Evolutionary conservation across 441 rosid genomes (phyloP).

Genomic region (Erysimum cheiri): DNA sequence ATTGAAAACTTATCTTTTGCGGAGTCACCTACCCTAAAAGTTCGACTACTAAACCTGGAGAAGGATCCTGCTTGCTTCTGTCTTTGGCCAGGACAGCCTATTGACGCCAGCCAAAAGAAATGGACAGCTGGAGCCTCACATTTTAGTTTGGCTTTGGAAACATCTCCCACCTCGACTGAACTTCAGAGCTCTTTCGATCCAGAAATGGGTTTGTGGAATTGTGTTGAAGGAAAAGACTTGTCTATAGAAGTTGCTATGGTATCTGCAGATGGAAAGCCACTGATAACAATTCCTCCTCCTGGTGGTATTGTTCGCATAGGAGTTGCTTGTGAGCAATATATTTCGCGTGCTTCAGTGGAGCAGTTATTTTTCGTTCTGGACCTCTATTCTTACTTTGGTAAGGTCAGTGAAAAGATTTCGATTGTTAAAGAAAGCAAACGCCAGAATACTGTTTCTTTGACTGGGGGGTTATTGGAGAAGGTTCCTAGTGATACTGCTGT

Average conservation of each 20-base stretch:
- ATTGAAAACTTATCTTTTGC: constrained; percentile 77
- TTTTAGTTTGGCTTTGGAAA: constrained; percentile 79
- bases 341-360: constrained; percentile 93
- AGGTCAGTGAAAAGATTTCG: constrained; percentile 78
- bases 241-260: constrained; percentile 85
- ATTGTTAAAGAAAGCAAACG: constrained; percentile 69
- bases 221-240: constrained; percentile 80
- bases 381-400: constrained; percentile 81
- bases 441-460: constrained; percentile 46
- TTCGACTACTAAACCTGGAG: constrained; percentile 79
- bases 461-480: constrained; percentile 76
- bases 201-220: constrained; percentile 72
- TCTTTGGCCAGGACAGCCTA: constrained; percentile 89
- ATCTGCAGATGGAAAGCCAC: constrained; percentile 88
- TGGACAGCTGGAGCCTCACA: constrained; percentile 78
- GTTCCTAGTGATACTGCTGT: constrained; percentile 98
- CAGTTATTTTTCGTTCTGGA: constrained; percentile 94
- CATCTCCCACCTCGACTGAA: constrained; percentile 52
- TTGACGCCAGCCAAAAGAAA: constrained; percentile 97
- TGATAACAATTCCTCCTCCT: constrained; percentile 89
- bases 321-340: constrained; percentile 83
- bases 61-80: constrained; percentile 98
- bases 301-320: constrained; percentile 93
- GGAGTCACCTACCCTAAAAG: constrained; percentile 86
- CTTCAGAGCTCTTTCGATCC: constrained; percentile 45